Evolutionary conservation across 371 early-diverging fungal genomes (phyloP), one percentile per base, ranked within the genome.

Genomic region (Modicella reniformis): DNA sequence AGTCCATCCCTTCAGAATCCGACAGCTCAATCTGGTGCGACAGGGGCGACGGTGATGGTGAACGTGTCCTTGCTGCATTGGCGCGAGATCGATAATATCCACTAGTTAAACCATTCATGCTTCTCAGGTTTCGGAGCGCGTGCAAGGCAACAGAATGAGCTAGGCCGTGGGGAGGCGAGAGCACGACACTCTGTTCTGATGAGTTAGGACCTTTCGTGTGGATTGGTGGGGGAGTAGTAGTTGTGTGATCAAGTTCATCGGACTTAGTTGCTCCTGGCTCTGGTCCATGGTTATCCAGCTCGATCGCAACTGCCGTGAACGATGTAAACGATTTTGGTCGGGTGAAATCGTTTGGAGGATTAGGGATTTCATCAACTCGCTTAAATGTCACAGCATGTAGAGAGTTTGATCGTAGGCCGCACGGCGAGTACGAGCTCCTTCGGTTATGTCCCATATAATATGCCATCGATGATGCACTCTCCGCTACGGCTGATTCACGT

Each of bases 221-320:
- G 2, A 8, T 55, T 33, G 55, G 8, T 6, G 12, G 28, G 40
- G 21, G 41, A 29, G 37, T 30, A 13, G 19, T n/a, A 19, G 64
- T n/a, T 21, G 2, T 10, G 17, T 30, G 54, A 55, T 28, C 58
- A 0, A 5, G 60, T 15, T 6, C 6, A 17, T 29, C 8, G 2
- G 32, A 19, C 34, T n/a, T 29, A 41, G 29, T 44, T n/a, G 17
- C 26, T 48, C 13, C 21, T 3, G 23, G n/a, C 12, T 49, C 41
- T 33, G 9, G 15, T 25, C 52, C 68, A 28, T 29, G 59, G 19
- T 50, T 33, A 0, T 65, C 66, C 28, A 77, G 28, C 59, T 77
- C 79, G 9, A 72, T 72, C 9, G 79, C 79, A 21, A 72, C 34
- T 4, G 79, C 79, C n/a, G 79, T 77, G 34, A 77, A 41, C 3